Percentiles rank a stretch among this genome's conserved stretches.
These are phyloP conservation scores for Acanthamoeba triangularis DNA, from an alignment of 208 protist genomes.

Conservation along the genomic window DNA sequence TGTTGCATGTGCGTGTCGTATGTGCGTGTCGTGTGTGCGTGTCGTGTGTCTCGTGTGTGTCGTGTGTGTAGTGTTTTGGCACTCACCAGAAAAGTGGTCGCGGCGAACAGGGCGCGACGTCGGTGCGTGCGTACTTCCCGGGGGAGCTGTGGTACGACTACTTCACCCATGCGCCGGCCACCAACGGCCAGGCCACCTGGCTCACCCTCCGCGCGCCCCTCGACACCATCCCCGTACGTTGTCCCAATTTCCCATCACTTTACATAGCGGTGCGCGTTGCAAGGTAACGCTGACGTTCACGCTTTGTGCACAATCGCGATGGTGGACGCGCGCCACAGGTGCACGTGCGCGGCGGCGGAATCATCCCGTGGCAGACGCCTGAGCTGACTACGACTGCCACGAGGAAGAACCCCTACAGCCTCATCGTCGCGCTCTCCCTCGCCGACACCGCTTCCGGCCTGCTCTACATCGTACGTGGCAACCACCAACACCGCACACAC, in stretches of 20 bases:
- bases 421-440: conserved; percentile 86
- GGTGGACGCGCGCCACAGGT: background rate
- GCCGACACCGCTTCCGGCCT: conserved; percentile 76
- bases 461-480: conserved; percentile 83
- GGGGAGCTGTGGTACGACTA: conserved; percentile 84
- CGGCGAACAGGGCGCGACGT: conserved; percentile 49
- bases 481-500: background rate
- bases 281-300: background rate
- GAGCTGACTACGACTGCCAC: conserved; percentile 44
- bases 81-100: conserved; percentile 56
- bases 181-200: conserved; percentile 43
- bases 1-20: no score
- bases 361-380: conserved; percentile 64
- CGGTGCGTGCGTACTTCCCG: conserved; percentile 90
- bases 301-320: background rate
- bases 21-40: no score
- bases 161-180: background rate
- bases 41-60: no score
- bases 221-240: conserved; percentile 67
- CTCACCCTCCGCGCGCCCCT: conserved; percentile 44
- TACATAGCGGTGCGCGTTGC: no score
- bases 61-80: background rate
- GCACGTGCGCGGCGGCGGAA: conserved; percentile 59
- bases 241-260: background rate
- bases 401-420: conserved; percentile 47